These are phyloP conservation scores for Pichia sp. DNA, from an alignment of 1,139 yeast genomes.

Conservation along the genomic window DNA sequence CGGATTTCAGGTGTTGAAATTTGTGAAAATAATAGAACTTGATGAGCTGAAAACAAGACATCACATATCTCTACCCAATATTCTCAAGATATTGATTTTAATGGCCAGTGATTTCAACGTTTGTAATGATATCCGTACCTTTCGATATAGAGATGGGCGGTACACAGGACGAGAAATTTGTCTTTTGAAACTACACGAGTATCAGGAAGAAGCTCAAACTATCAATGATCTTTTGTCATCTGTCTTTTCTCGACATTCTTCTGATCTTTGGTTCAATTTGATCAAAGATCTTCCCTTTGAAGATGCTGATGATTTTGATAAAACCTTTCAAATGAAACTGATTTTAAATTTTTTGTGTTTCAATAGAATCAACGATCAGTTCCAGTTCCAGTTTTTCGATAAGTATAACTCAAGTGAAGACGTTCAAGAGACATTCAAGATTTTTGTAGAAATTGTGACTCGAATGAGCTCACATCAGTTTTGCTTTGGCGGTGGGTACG, in stretches of 20 bases:
- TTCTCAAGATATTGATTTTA: background rate
- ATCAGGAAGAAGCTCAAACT: background rate
- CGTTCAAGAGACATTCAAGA: too few species aligned
- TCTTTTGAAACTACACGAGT: constrained; percentile 6
- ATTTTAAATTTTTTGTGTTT: too few species aligned
- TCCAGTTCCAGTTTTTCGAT: too few species aligned
- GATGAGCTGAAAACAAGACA: background rate
- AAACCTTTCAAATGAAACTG: constrained; percentile 1
- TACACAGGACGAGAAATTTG: constrained; percentile 8
- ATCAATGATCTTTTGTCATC: background rate
- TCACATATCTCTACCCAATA: background rate
- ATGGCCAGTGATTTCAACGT: constrained; percentile 10
- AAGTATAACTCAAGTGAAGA: too few species aligned
- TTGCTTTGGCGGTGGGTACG: background rate
- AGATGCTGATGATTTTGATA: constrained; percentile 1
- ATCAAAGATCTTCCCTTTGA: constrained; percentile 4
- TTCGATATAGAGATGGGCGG: background rate
- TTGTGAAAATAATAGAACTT: constrained; percentile 6
- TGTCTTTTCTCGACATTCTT: background rate
- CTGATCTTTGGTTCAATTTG: constrained; percentile 12
- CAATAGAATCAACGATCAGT: too few species aligned
- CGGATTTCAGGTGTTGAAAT: constrained; percentile 16
- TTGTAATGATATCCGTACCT: constrained; percentile 1
- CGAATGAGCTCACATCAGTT: background rate
- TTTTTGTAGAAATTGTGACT: too few species aligned